Percentiles rank a stretch among this genome's conserved stretches.
These are phyloP conservation scores for Penicillium sclerotiorum DNA, from an alignment of 2,329 filamentous ascomycete genomes.

Conservation along the genomic window DNA sequence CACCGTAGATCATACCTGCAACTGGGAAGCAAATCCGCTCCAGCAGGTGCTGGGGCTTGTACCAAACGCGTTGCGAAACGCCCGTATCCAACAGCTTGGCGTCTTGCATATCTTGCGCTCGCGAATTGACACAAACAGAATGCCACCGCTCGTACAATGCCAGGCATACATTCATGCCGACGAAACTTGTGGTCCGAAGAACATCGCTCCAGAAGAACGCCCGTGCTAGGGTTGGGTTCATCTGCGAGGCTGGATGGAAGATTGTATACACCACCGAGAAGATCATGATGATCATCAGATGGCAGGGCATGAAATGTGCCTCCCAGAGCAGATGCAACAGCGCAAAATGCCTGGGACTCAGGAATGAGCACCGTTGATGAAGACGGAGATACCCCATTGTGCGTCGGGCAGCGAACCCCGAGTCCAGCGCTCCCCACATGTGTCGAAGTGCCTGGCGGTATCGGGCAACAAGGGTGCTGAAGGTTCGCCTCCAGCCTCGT, in stretches of 20 bases:
- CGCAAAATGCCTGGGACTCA: conserved; percentile 56
- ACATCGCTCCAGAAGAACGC: conserved; percentile 63
- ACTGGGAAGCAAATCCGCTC: conserved; percentile 69
- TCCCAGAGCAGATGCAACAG: conserved; percentile 71
- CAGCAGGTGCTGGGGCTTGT: conserved; percentile 59
- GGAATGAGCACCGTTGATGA: conserved; percentile 21
- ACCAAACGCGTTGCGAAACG: conserved; percentile 62
- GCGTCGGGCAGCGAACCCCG: conserved; percentile 65
- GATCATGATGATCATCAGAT: conserved; percentile 66
- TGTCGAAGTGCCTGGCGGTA: conserved; percentile 73
- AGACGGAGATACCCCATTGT: conserved; percentile 37
- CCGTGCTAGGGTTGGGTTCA: conserved; percentile 57
- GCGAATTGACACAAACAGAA: conserved; percentile 59
- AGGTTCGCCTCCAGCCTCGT: conserved; percentile 47
- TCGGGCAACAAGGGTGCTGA: conserved; percentile 63
- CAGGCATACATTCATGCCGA: conserved; percentile 65
- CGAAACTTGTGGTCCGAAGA: conserved; percentile 63
- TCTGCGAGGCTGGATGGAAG: conserved; percentile 55
- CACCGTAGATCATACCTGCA: conserved; percentile 68
- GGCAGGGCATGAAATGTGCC: conserved; percentile 71
- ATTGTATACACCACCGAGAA: conserved; percentile 63
- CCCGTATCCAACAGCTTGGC: conserved; percentile 64
- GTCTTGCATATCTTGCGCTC: conserved; percentile 67
- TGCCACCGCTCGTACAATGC: conserved; percentile 71
- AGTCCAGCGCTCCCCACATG: conserved; percentile 75